These are phyloP conservation scores for Apodospora peruviana DNA, from an alignment of 495 filamentous ascomycete species.

Conservation along the genomic window DNA sequence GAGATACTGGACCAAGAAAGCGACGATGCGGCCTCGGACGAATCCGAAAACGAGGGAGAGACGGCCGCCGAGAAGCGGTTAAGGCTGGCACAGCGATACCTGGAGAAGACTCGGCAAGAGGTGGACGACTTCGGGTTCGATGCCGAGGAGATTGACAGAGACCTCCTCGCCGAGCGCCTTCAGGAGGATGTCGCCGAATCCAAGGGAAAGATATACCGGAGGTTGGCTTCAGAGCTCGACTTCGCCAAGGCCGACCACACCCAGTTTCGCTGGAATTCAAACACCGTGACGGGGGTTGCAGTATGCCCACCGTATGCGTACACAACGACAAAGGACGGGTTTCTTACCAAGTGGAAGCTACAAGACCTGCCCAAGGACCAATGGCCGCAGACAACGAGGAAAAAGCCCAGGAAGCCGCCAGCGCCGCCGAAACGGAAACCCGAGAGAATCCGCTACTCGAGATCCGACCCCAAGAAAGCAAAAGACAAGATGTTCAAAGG, in stretches of 20 bases:
- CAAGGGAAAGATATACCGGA: constrained; percentile 83
- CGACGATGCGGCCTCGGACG: constrained; percentile 46
- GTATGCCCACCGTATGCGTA: constrained; percentile 73
- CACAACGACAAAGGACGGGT: constrained; percentile 79
- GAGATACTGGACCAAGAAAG: constrained; percentile 31
- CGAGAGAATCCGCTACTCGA: constrained; percentile 59
- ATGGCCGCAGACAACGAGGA: constrained; percentile 46
- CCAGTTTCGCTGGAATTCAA: constrained; percentile 70
- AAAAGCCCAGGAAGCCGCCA: constrained; percentile 56
- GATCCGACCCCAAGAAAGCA: constrained; percentile 57
- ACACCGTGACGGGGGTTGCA: constrained; percentile 73
- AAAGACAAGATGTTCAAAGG: constrained; percentile 62
- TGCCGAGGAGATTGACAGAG: constrained; percentile 85
- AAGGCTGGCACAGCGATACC: constrained; percentile 85
- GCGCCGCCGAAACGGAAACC: constrained; percentile 65
- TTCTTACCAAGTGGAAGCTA: constrained; percentile 82
- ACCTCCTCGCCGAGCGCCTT: constrained; percentile 82
- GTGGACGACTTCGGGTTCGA: constrained; percentile 73
- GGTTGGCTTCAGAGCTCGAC: constrained; percentile 63
- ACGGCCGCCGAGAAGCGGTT: constrained; percentile 83
- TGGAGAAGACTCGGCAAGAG: constrained; percentile 82
- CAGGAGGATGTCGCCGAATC: constrained; percentile 90
- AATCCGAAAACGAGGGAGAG: constrained; percentile 58
- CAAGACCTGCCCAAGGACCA: constrained; percentile 51
- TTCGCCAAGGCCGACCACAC: constrained; percentile 58